Evolutionary conservation across 2,329 filamentous ascomycete species (phyloP).

Genomic region (Leptographium radiaticola): DNA sequence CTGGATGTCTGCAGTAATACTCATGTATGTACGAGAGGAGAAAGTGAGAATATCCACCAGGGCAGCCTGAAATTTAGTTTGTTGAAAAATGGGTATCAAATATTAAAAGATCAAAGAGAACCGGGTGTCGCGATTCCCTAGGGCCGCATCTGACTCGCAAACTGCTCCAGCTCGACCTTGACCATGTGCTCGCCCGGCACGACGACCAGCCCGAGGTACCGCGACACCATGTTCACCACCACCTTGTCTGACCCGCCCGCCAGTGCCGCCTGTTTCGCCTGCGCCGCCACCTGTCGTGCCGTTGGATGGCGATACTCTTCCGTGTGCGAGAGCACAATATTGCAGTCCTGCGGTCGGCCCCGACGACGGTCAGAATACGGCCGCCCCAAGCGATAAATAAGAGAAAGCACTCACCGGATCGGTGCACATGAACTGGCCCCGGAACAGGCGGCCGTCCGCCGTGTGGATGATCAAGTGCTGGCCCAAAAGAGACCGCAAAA

Average conservation of each 20-base stretch:
- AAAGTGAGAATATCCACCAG: background rate
- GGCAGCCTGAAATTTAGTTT: background rate
- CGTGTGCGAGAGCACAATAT: constrained; percentile 73
- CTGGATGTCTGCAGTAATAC: background rate
- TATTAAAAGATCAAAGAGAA: background rate
- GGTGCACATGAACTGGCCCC: constrained; percentile 86
- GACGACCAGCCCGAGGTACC: constrained; percentile 81
- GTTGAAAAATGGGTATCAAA: background rate
- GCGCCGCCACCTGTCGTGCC: constrained; percentile 27
- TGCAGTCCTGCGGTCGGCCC: constrained; percentile 51
- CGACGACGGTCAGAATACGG: background rate
- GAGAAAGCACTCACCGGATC: constrained; percentile 49
- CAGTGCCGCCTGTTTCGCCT: constrained; percentile 14
- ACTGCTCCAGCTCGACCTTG: constrained; percentile 80
- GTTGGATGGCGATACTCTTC: constrained; percentile 80
- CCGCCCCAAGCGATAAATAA: background rate
- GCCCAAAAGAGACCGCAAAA: constrained; percentile 55
- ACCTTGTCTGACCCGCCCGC: constrained; percentile 27
- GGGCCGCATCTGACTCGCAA: constrained; percentile 37
- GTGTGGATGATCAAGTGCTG: constrained; percentile 69
- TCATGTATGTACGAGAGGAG: background rate
- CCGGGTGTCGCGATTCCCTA: background rate
- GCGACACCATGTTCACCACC: constrained; percentile 62
- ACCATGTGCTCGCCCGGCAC: constrained; percentile 76
- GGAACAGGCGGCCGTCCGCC: constrained; percentile 76